Evolutionary conservation across 2,329 filamentous ascomycete species (phyloP).

Genomic region (Sclerotinia sclerotiorum): DNA sequence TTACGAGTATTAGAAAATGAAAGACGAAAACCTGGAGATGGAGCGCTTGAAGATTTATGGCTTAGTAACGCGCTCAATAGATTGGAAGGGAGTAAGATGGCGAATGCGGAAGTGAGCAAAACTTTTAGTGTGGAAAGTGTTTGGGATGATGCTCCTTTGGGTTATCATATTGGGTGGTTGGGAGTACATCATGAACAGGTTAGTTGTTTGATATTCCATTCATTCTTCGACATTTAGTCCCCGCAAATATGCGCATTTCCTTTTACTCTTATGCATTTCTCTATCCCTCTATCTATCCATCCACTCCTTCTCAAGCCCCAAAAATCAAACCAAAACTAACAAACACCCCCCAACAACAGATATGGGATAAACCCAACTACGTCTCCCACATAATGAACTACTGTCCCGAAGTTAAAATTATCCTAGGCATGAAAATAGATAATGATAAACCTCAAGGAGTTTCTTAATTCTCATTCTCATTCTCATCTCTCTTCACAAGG

Average conservation of each 20-base stretch:
- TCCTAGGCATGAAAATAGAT: conserved; percentile 58
- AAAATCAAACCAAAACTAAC: background rate
- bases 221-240: background rate
- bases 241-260: background rate
- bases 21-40: conserved; percentile 48
- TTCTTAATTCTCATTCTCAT: background rate
- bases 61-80: conserved; percentile 50
- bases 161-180: conserved; percentile 52
- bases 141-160: conserved; percentile 53
- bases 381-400: conserved; percentile 53
- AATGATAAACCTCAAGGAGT: conserved; percentile 20
- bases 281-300: too few relatives aligned
- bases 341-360: conserved; percentile 38
- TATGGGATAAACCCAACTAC: conserved; percentile 49
- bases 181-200: conserved; percentile 39
- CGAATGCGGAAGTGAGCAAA: conserved; percentile 43
- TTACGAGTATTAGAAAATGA: conserved; percentile 50
- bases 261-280: background rate
- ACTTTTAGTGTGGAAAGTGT: conserved; percentile 52
- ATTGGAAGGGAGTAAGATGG: conserved; percentile 51
- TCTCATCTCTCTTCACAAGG: background rate
- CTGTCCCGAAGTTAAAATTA: conserved; percentile 56
- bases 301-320: too few relatives aligned
- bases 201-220: background rate
- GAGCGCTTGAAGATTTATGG: conserved; percentile 56